These are phyloP conservation scores for Blastocladiella emersonii DNA, from an alignment of 371 early-diverging fungal genomes.

Conservation along the genomic window DNA sequence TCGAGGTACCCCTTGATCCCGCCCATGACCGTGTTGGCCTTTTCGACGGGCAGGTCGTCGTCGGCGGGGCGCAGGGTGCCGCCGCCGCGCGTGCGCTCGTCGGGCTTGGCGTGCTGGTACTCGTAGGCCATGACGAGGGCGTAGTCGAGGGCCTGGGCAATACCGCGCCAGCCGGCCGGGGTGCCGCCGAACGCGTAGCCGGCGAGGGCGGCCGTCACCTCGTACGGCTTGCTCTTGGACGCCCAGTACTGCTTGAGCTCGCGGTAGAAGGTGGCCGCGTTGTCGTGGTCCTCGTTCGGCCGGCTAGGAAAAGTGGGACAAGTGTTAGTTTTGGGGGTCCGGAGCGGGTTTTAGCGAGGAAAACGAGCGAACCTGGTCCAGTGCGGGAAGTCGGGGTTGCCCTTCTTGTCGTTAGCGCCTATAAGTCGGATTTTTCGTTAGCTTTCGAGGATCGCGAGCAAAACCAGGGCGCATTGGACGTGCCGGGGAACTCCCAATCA, in stretches of 20 bases:
- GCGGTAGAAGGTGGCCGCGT: not conserved
- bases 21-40: not conserved
- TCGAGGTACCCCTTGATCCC: not conserved
- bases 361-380: not conserved
- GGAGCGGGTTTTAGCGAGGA: too few species aligned
- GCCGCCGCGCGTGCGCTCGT: not conserved
- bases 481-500: conserved; percentile 1
- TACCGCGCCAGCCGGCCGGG: too few species aligned
- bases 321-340: too few species aligned
- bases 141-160: not conserved
- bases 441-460: too few species aligned
- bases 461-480: too few species aligned
- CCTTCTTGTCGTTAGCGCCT: not conserved
- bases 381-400: not conserved
- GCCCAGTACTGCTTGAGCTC: too few species aligned
- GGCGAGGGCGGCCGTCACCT: not conserved
- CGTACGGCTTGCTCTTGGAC: not conserved
- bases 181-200: not conserved
- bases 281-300: not conserved
- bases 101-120: not conserved
- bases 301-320: too few species aligned
- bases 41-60: not conserved
- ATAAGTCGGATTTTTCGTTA: conserved; percentile 3
- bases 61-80: not conserved
- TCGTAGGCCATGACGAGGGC: conserved; percentile 3